Evolutionary conservation across 2,329 filamentous ascomycete species (phyloP), one percentile per base, ranked within the genome.

Genomic region (Fusarium goolgardi): DNA sequence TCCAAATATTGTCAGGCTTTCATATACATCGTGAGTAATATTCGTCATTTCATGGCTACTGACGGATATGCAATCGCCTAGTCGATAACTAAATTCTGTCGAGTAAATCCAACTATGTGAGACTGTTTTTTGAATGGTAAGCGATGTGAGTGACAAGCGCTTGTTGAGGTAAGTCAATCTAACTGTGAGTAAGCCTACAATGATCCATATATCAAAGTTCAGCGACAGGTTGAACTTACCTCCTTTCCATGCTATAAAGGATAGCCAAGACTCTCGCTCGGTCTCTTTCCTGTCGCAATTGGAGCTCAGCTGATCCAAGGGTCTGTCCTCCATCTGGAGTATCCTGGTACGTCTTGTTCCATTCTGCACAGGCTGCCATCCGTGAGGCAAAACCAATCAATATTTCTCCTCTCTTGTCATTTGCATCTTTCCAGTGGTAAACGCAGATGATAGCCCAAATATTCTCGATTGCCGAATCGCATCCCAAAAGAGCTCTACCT

Each of bases 381-480:
- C 31, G 29, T 0, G 40, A 15, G 0, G 57, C 57, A 15, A 59
- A 50, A 1, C 57, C 53, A 9, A 59, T 50, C 10, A 59, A 3
- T 0, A 39, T 58, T 3, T 58, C 34, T 1, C 54, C 57, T 4
- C 57, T 35, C 0, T 15, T 12, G 5, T 59, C 57, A 3, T 23
- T 9, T 0, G 10, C 16, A 0, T 37, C 35, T 16, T 59, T 59
- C 57, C 57, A 59, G 6, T 59, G 27, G 31, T 59, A 23, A 25
- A 59, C 18, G n/a, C 43, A 59, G 1, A 59, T 50, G 4, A 59
- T 50, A 4, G 53, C 34, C 57, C 57, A 59, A 2, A 59, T 37
- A 2, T 58, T 59, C 10, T 59, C 57, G 2, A 59, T 23, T 4
- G 29, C 20, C 2, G 35, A 37, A 3, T 59, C 35, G 4, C 57